Evolutionary conservation across 208 protist species (phyloP).

Genomic region (Leishmania amazonensis): DNA sequence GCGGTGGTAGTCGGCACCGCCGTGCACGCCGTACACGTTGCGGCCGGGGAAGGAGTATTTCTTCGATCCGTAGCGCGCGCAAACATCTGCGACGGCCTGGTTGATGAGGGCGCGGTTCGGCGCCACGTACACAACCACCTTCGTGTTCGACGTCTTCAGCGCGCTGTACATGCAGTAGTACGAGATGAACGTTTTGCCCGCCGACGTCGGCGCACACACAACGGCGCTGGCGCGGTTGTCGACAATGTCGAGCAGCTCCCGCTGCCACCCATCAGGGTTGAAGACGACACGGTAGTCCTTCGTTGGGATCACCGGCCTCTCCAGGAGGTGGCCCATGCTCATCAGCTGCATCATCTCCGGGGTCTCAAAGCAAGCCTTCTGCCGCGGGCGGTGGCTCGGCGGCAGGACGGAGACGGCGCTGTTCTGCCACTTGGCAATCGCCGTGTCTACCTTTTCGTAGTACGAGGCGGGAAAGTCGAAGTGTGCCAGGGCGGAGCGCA

Average conservation of each 20-base stretch:
- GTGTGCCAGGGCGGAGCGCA: slow-evolving; percentile 73
- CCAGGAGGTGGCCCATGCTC: slow-evolving; percentile 91
- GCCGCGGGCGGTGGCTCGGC: slow-evolving; percentile 47
- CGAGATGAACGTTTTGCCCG: slow-evolving; percentile 97
- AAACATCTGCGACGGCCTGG: slow-evolving; percentile 95
- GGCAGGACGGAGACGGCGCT: slow-evolving; percentile 40
- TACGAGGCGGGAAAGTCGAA: slow-evolving; percentile 81
- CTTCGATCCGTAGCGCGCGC: slow-evolving; percentile 90
- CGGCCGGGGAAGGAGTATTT: slow-evolving; percentile 74
- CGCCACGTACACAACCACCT: slow-evolving; percentile 93
- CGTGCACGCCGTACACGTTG: slow-evolving; percentile 88
- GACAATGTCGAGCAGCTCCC: slow-evolving; percentile 94
- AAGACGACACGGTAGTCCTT: slow-evolving; percentile 92
- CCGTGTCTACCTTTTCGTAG: slow-evolving; percentile 74
- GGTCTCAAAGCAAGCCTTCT: slow-evolving; percentile 52
- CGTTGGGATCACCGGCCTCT: slow-evolving; percentile 72
- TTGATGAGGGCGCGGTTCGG: slow-evolving; percentile 95
- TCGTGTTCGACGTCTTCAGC: slow-evolving; percentile 79
- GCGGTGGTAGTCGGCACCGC: slow-evolving; percentile 85
- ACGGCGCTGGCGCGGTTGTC: slow-evolving; percentile 91
- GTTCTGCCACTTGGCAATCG: slow-evolving; percentile 69
- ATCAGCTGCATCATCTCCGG: slow-evolving; percentile 86
- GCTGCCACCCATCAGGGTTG: slow-evolving; percentile 96
- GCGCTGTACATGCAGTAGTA: slow-evolving; percentile 97
- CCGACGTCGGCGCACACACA: slow-evolving; percentile 95